Conservation (phyloP, 2,329 filamentous ascomycete species). For the Botrytis fragariae region DNA sequence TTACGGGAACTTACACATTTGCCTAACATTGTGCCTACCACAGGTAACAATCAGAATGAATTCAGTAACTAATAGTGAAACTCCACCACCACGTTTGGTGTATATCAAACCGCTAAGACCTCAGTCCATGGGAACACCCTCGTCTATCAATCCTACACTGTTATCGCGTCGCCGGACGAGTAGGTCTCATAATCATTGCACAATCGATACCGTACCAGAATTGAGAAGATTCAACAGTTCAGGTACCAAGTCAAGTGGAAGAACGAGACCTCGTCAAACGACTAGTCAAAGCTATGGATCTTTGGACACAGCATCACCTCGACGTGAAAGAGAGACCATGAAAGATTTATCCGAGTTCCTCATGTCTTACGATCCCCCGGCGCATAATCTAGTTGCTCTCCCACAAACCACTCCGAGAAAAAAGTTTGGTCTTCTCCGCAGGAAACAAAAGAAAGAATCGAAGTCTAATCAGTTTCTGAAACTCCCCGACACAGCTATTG, state of each 20-base stretch:
- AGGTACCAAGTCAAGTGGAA: background rate
- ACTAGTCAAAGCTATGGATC: constrained; percentile 7
- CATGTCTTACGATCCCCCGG: constrained; percentile 48
- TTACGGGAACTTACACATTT: background rate
- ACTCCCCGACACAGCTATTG: constrained; percentile 56
- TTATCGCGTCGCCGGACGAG: constrained; percentile 12
- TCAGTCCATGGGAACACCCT: background rate
- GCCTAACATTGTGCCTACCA: background rate
- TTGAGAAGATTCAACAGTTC: constrained; percentile 8
- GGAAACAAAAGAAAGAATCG: constrained; percentile 38
- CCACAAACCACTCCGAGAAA: constrained; percentile 38
- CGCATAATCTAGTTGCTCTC: constrained; percentile 51
- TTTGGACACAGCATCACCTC: background rate
- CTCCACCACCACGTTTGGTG: background rate
- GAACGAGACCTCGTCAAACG: background rate
- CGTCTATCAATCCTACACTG: constrained; percentile 13
- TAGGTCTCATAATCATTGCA: constrained; percentile 10
- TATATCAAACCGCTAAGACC: background rate
- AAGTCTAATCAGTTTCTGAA: constrained; percentile 38
- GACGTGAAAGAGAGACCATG: constrained; percentile 32
- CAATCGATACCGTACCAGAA: constrained; percentile 11
- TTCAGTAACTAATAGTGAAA: background rate
- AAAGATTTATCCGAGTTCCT: constrained; percentile 49
- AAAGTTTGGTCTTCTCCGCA: constrained; percentile 39
- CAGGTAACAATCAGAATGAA: background rate